These are phyloP conservation scores for Galeopsis tetrahit DNA, from an alignment of 257 asterid genomes.

Conservation along the genomic window DNA sequence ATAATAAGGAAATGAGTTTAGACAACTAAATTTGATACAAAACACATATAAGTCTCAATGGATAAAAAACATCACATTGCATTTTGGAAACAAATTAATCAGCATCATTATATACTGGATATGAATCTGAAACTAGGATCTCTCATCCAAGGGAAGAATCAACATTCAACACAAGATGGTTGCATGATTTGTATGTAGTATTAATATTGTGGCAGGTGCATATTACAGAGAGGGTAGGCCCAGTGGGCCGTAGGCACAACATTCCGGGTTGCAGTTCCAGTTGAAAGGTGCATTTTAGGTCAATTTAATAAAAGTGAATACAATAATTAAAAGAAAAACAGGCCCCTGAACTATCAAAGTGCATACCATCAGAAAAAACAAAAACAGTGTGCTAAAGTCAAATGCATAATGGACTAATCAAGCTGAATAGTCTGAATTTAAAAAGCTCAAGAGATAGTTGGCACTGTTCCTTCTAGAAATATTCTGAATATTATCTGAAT, in stretches of 20 bases:
- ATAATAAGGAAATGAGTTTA: slow-evolving; percentile 15
- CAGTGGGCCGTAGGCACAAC: too few species aligned
- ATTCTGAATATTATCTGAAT: too few species aligned
- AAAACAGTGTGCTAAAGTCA: neutral
- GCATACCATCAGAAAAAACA: neutral
- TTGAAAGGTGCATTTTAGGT: too few species aligned
- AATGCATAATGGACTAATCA: neutral
- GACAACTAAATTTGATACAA: slow-evolving; percentile 15
- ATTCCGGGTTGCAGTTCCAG: too few species aligned
- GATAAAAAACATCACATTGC: too few species aligned
- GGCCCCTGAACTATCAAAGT: neutral
- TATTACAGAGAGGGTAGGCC: too few species aligned
- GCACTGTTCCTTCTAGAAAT: neutral
- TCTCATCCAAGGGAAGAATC: neutral
- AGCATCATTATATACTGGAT: slow-evolving; percentile 5
- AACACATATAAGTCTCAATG: too few species aligned
- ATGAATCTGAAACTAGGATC: slow-evolving; percentile 7
- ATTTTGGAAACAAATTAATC: neutral
- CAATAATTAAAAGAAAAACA: neutral
- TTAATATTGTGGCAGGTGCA: too few species aligned
- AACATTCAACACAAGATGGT: neutral
- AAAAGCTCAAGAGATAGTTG: neutral
- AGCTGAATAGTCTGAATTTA: neutral
- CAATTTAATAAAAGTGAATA: too few species aligned
- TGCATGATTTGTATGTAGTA: too few species aligned